Base-by-base conservation (phyloP, 768 basidiomycete genomes). In the Mycena amicta region DNA sequence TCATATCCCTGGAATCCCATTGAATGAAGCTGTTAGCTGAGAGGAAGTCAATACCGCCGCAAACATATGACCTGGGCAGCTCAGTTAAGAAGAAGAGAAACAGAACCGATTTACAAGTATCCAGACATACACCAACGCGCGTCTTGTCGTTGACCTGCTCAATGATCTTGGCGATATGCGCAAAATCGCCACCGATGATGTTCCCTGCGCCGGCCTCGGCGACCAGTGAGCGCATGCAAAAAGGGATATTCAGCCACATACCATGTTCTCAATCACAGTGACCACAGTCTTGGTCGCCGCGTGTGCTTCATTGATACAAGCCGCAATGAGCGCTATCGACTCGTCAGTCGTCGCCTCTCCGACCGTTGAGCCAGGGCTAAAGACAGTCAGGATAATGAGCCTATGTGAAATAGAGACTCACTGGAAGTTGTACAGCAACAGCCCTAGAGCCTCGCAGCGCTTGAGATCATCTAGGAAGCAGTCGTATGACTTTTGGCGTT, bases 241-340 rank as follows among this genome's bases (percentile, higher is more conserved):
- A 31, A 51, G 6, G 30, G 5, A 40, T 41, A 39, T 3, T n/a
- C n/a, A n/a, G 46, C 33, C 8, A 50, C 68, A 40, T 50, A 82
- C 93, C 93, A 95, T 95, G 66, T 91, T 93, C 71, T 95, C 93
- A 3, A 95, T 73, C 5, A 95, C 87, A 11, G 78, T 80, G 1
- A 83, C 79, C 6, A 93, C 83, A 5, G 64, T 72, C 11, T 73
- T 69, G 0, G 89, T 92, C 60, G 74, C 79, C 50, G 68, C 68
- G 66, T 94, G 92, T 0, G 88, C 92, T 16, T 80, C 77, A 61
- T 95, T 93, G 60, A 95, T 79, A 52, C 83, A 86, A 37, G 84
- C 79, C 0, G 91, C 92, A 18, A 95, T 86, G 8, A 79, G 72
- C 5, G 80, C 71, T 53, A 90, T 81, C 3, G 86, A 86, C 28